Evolutionary conservation across 495 filamentous ascomycete genomes (phyloP).

Genomic region (Clohesyomyces aquaticus): DNA sequence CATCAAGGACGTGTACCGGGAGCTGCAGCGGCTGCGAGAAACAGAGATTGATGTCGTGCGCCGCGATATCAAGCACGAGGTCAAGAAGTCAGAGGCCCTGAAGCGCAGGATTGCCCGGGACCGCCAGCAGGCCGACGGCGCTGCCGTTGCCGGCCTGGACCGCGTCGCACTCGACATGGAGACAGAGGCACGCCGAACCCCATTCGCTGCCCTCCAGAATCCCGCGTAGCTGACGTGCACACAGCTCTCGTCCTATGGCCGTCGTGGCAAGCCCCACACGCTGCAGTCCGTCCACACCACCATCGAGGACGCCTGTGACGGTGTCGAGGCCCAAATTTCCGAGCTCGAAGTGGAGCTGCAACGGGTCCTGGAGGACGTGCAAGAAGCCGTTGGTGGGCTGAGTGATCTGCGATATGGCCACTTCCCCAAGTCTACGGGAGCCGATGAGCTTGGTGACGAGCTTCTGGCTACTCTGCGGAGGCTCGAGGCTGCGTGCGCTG

Average conservation of each 20-base stretch:
- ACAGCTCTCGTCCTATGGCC: constrained; percentile 65
- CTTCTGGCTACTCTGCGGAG: constrained; percentile 41
- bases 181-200: constrained; percentile 57
- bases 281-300: constrained; percentile 65
- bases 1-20: constrained; percentile 74
- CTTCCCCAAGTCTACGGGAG: constrained; percentile 62
- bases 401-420: constrained; percentile 85
- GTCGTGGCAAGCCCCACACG: constrained; percentile 57
- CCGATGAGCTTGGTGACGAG: constrained; percentile 65
- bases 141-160: constrained; percentile 59
- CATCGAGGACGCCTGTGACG: constrained; percentile 66
- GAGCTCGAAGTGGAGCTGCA: constrained; percentile 67
- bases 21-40: constrained; percentile 73
- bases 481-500: constrained; percentile 33
- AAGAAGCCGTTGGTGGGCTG: constrained; percentile 67
- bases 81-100: constrained; percentile 64
- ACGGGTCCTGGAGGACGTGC: constrained; percentile 61
- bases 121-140: constrained; percentile 56
- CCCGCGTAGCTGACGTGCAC: background rate
- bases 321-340: constrained; percentile 68
- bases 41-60: constrained; percentile 69
- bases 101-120: constrained; percentile 63
- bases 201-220: background rate
- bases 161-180: constrained; percentile 63
- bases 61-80: constrained; percentile 68